Conservation (phyloP, 208 protist species). For the Leishmania amazonensis region DNA sequence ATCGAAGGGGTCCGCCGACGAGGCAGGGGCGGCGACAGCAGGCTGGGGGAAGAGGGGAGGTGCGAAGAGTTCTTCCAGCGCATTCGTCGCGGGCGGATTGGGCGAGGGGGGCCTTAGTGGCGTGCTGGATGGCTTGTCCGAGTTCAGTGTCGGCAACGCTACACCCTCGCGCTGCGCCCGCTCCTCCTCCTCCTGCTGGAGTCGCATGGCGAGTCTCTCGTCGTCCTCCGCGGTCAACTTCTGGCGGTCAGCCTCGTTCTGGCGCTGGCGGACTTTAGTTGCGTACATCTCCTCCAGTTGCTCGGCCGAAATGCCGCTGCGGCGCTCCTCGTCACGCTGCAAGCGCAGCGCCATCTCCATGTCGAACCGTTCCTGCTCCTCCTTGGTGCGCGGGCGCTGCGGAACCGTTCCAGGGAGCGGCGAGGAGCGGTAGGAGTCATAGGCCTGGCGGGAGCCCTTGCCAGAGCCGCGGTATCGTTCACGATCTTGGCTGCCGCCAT, state of each 20-base stretch:
- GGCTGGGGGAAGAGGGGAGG: conserved; percentile 29
- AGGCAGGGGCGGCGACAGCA: conserved; percentile 12
- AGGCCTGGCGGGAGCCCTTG: conserved; percentile 23
- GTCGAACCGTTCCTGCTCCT: conserved; percentile 88
- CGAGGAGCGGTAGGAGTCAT: conserved; percentile 29
- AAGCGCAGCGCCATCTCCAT: conserved; percentile 84
- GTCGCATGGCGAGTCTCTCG: conserved; percentile 65
- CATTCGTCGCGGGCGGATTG: conserved; percentile 25
- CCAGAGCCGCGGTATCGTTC: conserved; percentile 11
- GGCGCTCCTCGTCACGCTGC: conserved; percentile 87
- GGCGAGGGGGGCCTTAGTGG: background rate
- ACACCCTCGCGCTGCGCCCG: conserved; percentile 42
- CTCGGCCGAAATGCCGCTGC: conserved; percentile 57
- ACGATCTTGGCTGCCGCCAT: background rate
- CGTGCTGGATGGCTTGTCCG: conserved; percentile 21
- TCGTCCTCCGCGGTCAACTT: conserved; percentile 45
- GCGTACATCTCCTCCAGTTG: conserved; percentile 81
- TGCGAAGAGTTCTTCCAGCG: conserved; percentile 80
- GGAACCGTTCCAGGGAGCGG: conserved; percentile 5
- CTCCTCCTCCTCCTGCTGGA: conserved; percentile 80
- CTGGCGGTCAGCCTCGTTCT: conserved; percentile 29
- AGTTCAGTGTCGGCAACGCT: conserved; percentile 39
- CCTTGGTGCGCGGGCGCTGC: conserved; percentile 47
- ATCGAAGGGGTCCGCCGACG: conserved; percentile 60
- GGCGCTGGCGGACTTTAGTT: conserved; percentile 33